These are phyloP conservation scores for Delitschia confertaspora DNA, from an alignment of 495 filamentous ascomycete genomes.

Conservation along the genomic window DNA sequence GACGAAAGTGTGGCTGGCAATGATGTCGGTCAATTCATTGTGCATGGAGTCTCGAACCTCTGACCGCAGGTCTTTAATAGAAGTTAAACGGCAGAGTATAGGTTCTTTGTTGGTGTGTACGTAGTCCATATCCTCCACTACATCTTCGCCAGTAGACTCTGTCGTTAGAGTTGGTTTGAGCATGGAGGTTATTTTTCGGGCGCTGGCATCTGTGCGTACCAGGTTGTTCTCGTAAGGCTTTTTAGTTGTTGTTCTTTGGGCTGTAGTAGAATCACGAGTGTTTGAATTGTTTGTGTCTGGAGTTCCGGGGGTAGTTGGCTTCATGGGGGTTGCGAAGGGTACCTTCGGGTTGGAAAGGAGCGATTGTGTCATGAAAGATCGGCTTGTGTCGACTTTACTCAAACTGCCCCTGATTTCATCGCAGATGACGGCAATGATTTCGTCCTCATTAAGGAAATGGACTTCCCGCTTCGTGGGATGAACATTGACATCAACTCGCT, in stretches of 20 bases:
- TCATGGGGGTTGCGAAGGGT: constrained; percentile 31
- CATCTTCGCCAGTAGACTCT: constrained; percentile 15
- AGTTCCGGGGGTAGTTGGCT: constrained; percentile 30
- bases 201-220: constrained; percentile 79
- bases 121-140: constrained; percentile 52
- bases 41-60: constrained; percentile 79
- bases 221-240: constrained; percentile 82
- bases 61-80: constrained; percentile 72
- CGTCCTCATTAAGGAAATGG: constrained; percentile 96
- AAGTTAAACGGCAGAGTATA: constrained; percentile 61
- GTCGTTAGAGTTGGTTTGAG: constrained; percentile 43
- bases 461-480: constrained; percentile 98
- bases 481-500: constrained; percentile 92
- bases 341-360: constrained; percentile 61
- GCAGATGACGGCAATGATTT: constrained; percentile 85
- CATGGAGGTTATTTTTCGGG: constrained; percentile 96
- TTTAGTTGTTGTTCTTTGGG: constrained; percentile 38
- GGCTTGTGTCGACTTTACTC: constrained; percentile 83
- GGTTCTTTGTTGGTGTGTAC: constrained; percentile 60
- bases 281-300: constrained; percentile 28
- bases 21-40: constrained; percentile 77
- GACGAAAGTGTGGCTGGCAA: constrained; percentile 86
- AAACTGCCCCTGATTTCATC: constrained; percentile 69
- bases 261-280: constrained; percentile 22
- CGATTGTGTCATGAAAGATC: constrained; percentile 89